Evolutionary conservation across 352 stramenopile genomes (phyloP).

Genomic region (Pythium dissimile): DNA sequence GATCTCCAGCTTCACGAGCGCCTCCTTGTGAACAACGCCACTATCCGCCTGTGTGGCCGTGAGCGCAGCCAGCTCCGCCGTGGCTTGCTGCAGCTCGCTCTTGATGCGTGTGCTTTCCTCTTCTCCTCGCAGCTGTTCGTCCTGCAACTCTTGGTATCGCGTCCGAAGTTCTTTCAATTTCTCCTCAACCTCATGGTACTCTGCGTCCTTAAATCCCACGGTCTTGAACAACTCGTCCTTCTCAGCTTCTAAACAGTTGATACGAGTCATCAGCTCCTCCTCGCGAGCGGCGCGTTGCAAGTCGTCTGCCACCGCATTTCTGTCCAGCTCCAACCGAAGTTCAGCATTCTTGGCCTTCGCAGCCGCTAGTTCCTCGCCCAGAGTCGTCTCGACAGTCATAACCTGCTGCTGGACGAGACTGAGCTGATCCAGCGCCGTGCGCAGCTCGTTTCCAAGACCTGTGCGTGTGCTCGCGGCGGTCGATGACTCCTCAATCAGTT

Average conservation of each 20-base stretch:
- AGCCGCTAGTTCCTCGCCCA: neutral
- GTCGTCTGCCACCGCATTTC: neutral
- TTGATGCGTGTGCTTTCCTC: neutral
- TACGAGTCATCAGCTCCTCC: neutral
- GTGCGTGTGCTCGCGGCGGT: neutral
- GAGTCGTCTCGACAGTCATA: neutral
- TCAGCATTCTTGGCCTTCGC: neutral
- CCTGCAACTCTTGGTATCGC: constrained; percentile 28
- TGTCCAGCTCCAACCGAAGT: neutral
- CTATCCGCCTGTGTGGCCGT: constrained; percentile 4
- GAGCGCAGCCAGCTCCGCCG: constrained; percentile 2
- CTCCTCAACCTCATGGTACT: constrained; percentile 31
- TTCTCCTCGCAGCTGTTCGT: constrained; percentile 22
- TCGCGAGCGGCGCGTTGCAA: neutral
- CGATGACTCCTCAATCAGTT: neutral
- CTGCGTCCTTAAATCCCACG: constrained; percentile 24
- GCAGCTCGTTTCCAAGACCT: constrained; percentile 1
- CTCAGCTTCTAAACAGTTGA: constrained; percentile 12
- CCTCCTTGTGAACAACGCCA: neutral
- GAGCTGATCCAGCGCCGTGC: neutral
- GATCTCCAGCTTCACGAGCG: constrained; percentile 4
- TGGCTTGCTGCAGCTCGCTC: neutral
- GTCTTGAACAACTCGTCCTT: constrained; percentile 15
- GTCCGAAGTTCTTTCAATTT: constrained; percentile 26
- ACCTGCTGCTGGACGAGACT: neutral